Conservation (phyloP, 176 grass and related monocot species). For the Carex pumila region DNA sequence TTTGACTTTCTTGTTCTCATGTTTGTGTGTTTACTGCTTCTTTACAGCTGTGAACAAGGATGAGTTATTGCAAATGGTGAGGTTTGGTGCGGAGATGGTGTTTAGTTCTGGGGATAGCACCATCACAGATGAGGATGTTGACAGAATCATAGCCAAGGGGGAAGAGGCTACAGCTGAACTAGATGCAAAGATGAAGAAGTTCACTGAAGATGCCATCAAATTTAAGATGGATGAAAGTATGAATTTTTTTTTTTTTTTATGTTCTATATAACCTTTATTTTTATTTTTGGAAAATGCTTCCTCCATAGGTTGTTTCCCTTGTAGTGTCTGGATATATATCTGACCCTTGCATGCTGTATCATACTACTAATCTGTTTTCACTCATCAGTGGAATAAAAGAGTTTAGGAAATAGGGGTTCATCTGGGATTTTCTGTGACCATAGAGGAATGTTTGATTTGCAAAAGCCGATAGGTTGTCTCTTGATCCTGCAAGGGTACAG, state of each 20-base stretch:
- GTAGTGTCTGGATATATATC: neutral
- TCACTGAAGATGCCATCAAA: conserved; percentile 98
- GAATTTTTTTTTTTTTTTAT: neutral
- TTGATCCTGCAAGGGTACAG: neutral
- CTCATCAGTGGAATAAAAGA: neutral
- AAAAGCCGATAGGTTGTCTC: neutral
- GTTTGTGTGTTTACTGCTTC: conserved; percentile 21
- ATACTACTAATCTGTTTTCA: neutral
- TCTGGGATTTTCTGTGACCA: neutral
- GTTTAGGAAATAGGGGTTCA: neutral
- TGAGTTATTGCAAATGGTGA: conserved; percentile 95
- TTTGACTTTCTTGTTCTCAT: neutral
- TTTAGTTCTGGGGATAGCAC: conserved; percentile 99
- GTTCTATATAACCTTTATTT: conserved; percentile 1
- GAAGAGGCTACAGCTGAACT: conserved; percentile 95
- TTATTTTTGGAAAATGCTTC: neutral
- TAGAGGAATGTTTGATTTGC: neutral
- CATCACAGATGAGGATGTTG: conserved; percentile 95
- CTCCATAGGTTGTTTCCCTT: neutral
- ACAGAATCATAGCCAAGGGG: conserved; percentile 95
- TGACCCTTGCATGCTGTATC: neutral
- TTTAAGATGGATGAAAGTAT: conserved; percentile 99
- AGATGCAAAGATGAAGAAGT: conserved; percentile 99
- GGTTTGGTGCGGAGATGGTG: conserved; percentile 98
- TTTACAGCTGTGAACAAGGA: conserved; percentile 92